Base-by-base conservation (phyloP, 208 protist species). In the Acanthamoeba lenticulata region DNA sequence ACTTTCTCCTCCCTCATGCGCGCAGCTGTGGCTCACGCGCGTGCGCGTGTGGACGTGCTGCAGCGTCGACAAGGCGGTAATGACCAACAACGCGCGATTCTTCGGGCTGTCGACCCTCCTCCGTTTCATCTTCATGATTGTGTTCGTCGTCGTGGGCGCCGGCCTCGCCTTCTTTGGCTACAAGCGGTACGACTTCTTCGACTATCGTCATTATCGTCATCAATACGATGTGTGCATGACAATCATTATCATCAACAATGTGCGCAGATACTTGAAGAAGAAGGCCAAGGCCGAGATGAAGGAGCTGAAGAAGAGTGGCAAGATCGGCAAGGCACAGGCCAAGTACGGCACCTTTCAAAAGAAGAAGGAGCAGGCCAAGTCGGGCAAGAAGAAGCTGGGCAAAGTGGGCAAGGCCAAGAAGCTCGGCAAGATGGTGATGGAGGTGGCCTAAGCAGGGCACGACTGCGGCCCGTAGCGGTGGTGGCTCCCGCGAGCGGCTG, bases 311-410 rank as follows among this genome's bases (percentile, higher is more conserved):
- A 69, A 69, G 29, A 69, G 60, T 34, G 60, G 60, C 60, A 69
- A 69, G 60, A 27, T 69, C 27, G 60, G 60, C 27, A 69, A 69
- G 60, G 60, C 60, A 9, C 60, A 69, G 60, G 60, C 60, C 60
- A 69, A 69, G 60, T 69, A 69, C 60, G 60, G 60, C 60, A 69
- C 60, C 6, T 69, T 69, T 34, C 60, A 69, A n/a, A 69, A 69
- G 60, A 69, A 69, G 27, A 7, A 36, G 60, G 24, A 69, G 60
- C 24, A 5, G 27, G 29, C 19, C 27, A 69, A 69, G 60, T 36
- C 19, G 13, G 60, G 60, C 60, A 69, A 69, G 60, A 69, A 69
- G 29, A 69, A 69, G 60, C 27, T 69, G 29, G 60, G 60, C 60
- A 69, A 69, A 21, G 60, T 69, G 60, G 60, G 60, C 60, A 69